Base-by-base conservation (phyloP, 2,329 filamentous ascomycete genomes). In the Dothidotthia symphoricarpi region DNA sequence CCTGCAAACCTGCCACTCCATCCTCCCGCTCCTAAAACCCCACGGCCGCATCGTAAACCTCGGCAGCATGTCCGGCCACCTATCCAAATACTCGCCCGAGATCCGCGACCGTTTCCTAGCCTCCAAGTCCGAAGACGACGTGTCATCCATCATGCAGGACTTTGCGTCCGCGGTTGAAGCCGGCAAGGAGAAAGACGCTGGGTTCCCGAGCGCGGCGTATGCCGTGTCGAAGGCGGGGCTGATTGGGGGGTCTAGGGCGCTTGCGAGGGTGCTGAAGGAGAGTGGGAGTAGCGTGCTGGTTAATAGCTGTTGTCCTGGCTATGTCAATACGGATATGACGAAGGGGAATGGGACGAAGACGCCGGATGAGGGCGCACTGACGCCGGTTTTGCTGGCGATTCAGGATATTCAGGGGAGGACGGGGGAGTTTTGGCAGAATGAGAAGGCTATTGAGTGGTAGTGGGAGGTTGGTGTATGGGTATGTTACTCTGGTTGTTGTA, bases 121-220 rank as follows among this genome's bases (percentile, higher is more conserved):
- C 2, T 59, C 65, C 16, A 64, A 61, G 33, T 60, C 59, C n/a
- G 66, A 72, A 11, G 53, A 56, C 5, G 72, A 76, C 6, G 66
- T 75, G 9, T 73, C 70, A 0, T 47, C 56, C 16, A 56, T 78
- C 28, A 76, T 78, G 74, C 63, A 73, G 36, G 64, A 71, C 15
- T 78, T 77, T 57, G 59, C 65, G 3, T 46, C 61, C 3, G 73
- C 71, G 0, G 75, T 77, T 0, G 61, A 66, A n/a, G 59, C 59
- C 9, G 72, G 70, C 0, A 68, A 57, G 16, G 69, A 76, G 48
- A 69, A 70, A 32, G 64, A 73, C 28, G 57, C 66, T 3, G 75
- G 75, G 0, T 78, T 74, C 56, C 74, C 73, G 2, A 71, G 67
- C 25, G 68, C 72, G 3, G 75, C 71, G 8, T 78, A 78, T 49